Conservation (phyloP, 345 rosid species). For the Ricinus communis region DNA sequence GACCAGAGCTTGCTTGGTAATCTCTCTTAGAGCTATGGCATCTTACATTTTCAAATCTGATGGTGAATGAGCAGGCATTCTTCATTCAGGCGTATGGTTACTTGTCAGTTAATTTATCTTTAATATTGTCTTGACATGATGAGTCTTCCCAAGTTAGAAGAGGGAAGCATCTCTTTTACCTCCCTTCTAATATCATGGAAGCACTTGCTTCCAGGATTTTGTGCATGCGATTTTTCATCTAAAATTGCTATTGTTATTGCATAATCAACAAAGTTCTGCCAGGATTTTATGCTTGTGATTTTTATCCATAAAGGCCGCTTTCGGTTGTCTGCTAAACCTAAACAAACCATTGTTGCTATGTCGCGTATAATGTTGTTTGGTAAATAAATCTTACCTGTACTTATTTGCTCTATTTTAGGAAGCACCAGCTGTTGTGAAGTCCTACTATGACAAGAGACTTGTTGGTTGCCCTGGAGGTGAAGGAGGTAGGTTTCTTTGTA, state of each 20-base stretch:
- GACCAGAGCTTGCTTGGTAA: too few species aligned
- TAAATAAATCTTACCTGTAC: background rate
- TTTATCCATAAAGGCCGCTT: background rate
- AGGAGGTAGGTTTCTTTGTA: constrained; percentile 51
- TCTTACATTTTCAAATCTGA: background rate
- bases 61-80: too few species aligned
- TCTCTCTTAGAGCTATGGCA: too few species aligned
- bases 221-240: background rate
- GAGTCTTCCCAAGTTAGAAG: background rate
- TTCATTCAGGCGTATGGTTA: background rate
- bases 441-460: constrained; percentile 76
- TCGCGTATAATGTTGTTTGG: background rate
- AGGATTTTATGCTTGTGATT: background rate
- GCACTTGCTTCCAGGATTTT: background rate
- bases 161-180: background rate
- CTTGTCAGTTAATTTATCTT: background rate
- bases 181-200: background rate
- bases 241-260: too few species aligned
- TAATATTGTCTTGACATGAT: background rate
- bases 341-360: background rate
- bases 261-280: background rate
- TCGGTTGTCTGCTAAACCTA: background rate
- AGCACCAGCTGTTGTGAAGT: constrained; percentile 68
- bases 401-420: constrained; percentile 42
- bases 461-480: constrained; percentile 90